Percentiles rank a stretch among this genome's conserved stretches.
These are phyloP conservation scores for Ceratobasidium theobromae DNA, from an alignment of 1,284 basidiomycete species.

Conservation along the genomic window DNA sequence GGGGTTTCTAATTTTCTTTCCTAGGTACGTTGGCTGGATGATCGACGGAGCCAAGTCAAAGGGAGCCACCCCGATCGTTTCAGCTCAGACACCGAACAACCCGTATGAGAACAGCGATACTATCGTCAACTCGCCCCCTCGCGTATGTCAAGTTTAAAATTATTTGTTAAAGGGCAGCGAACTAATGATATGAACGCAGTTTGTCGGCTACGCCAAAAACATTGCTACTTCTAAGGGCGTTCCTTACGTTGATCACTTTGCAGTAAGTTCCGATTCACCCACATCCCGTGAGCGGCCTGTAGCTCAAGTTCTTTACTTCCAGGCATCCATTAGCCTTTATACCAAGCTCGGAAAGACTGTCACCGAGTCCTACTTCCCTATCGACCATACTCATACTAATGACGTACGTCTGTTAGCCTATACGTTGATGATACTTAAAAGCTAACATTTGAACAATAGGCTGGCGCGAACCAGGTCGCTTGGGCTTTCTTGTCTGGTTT, in stretches of 20 bases:
- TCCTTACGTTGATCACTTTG: constrained; percentile 51
- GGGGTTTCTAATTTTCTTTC: neutral
- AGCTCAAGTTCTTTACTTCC: constrained; percentile 35
- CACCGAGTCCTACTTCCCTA: constrained; percentile 50
- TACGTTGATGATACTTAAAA: neutral
- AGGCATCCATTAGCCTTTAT: constrained; percentile 49
- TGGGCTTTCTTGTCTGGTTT: neutral
- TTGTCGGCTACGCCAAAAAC: constrained; percentile 51
- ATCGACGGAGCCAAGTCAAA: constrained; percentile 43
- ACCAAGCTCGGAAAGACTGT: constrained; percentile 48
- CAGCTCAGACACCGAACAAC: constrained; percentile 54
- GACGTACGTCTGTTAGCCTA: constrained; percentile 32
- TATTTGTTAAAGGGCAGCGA: neutral
- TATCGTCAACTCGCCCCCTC: constrained; percentile 44
- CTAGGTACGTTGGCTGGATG: constrained; percentile 26
- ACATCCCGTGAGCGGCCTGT: neutral
- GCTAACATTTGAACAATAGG: neutral
- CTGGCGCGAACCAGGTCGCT: neutral
- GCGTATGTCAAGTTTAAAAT: constrained; percentile 35
- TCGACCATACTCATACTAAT: constrained; percentile 53
- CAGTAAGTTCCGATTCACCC: neutral
- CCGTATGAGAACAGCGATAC: constrained; percentile 46
- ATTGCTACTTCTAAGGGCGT: constrained; percentile 47
- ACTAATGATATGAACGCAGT: constrained; percentile 36
- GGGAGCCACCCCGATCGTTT: constrained; percentile 52